phyloP scores from a whole-genome alignment of 768 basidiomycete genomes.

The Lepiota venenata region DNA sequence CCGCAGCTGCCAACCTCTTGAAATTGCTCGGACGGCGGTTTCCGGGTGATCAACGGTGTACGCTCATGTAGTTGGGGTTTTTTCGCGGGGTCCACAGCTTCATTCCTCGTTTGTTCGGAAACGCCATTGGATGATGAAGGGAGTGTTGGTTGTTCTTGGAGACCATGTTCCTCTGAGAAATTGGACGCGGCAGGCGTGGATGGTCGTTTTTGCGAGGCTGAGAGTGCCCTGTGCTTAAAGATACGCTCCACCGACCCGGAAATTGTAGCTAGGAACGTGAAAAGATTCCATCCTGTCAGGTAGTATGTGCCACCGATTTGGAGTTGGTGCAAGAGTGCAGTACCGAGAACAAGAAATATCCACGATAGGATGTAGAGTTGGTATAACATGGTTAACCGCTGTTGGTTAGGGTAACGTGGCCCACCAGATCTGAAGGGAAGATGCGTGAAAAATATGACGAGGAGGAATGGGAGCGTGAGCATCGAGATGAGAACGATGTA shows the following conservation, averaged over 20 bases:
- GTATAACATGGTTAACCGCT: conserved; percentile 48
- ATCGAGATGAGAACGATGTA: conserved; percentile 46
- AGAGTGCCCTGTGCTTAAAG: background rate
- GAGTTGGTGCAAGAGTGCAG: conserved; percentile 28
- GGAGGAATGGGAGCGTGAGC: conserved; percentile 43
- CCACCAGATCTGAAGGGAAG: conserved; percentile 22
- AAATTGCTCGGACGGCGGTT: conserved; percentile 11
- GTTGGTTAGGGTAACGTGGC: conserved; percentile 31
- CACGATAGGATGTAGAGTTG: conserved; percentile 59
- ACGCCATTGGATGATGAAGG: background rate
- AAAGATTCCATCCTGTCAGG: conserved; percentile 53
- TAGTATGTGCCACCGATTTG: conserved; percentile 55
- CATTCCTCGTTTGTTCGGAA: conserved; percentile 1
- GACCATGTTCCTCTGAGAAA: conserved; percentile 14
- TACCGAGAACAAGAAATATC: conserved; percentile 47
- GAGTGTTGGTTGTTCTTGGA: conserved; percentile 13
- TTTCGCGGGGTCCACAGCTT: conserved; percentile 6
- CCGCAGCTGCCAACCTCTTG: conserved; percentile 18
- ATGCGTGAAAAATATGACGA: conserved; percentile 31
- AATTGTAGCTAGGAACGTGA: conserved; percentile 31
- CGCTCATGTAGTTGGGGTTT: conserved; percentile 16
- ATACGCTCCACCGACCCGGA: conserved; percentile 25
- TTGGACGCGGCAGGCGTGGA: conserved; percentile 6
- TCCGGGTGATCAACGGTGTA: conserved; percentile 19
- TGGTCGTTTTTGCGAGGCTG: background rate